Evolutionary conservation across 805 yeast genomes (phyloP), one percentile per base, ranked within the genome.

Genomic region (Kuraishia floccosa): DNA sequence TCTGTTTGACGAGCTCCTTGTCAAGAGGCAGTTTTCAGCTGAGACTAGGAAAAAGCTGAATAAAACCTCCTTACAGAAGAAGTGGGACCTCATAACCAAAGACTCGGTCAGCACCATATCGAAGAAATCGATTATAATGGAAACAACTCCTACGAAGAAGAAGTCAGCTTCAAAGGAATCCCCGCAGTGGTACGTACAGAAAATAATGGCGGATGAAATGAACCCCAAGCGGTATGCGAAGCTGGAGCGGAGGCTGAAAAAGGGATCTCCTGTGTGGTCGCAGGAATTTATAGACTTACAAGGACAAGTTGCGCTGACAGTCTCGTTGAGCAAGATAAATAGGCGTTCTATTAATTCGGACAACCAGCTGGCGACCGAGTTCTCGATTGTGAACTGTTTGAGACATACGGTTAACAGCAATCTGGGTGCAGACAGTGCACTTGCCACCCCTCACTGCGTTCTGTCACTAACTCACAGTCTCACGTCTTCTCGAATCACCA

Each of bases 11-110:
- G 81, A 74, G 32, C 60, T 82, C 36, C 74, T 82, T 81, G 75
- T 69, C 31, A 71, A 72, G 43, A 68, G 91, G 41, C 84, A 81
- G 48, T 74, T 78, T 52, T 70, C 87, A 0, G 65, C 68, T 7
- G 68, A 68, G 28, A 86, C 84, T n/a, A 73, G 76, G 40, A 68
- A 64, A 37, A 85, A 77, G 42, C 71, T 83, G 75, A 60, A 69
- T 41, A 65, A 64, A 38, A 80, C 76, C 45, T 67, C 75, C 26
- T 58, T 69, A 1, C 75, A 72, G 24, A 82, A 79, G 42, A 83
- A 83, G 53, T 81, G 93, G 87, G 70, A 78, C 72, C 62, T 83
- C 42, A 72, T 83, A 25, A 72, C 74, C 41, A 93, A 83, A 49
- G 89, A 81, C 49, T 69, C 75, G 4, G 60, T 77, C 30, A 65